Evolutionary conservation across 192 early-diverging fungal genomes (phyloP).

Genomic region (Rhizophagus sp.): DNA sequence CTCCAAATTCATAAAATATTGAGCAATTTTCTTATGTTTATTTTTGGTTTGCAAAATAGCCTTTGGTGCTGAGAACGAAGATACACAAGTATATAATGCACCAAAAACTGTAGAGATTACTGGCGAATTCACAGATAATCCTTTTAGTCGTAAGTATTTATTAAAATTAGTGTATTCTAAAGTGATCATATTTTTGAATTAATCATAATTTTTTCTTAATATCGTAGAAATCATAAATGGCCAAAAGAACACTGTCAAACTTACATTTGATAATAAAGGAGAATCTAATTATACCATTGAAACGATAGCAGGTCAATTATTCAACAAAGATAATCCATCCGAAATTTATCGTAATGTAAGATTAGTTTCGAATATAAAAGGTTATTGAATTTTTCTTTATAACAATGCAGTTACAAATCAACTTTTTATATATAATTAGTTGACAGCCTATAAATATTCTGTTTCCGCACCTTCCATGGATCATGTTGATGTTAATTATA

Average conservation of each 20-base stretch:
- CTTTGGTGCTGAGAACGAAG: not conserved
- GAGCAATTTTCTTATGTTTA: not conserved
- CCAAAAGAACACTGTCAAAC: slow-evolving; percentile 40
- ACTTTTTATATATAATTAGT: slow-evolving; percentile 24
- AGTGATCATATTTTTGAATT: not conserved
- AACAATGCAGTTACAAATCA: not conserved
- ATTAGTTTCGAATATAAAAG: not conserved
- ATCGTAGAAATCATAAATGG: slow-evolving; percentile 47
- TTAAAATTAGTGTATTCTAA: not conserved
- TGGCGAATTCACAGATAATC: slow-evolving; percentile 43
- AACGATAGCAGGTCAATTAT: slow-evolving; percentile 35
- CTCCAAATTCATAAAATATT: not conserved
- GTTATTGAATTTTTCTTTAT: not conserved
- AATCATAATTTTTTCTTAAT: not conserved
- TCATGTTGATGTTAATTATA: slow-evolving; percentile 43
- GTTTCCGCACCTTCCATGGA: slow-evolving; percentile 34
- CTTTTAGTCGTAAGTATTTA: slow-evolving; percentile 41
- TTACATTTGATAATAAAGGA: slow-evolving; percentile 46
- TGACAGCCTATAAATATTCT: slow-evolving; percentile 42
- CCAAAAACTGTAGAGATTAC: slow-evolving; percentile 19
- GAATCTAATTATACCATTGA: slow-evolving; percentile 33
- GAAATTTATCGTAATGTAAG: slow-evolving; percentile 46
- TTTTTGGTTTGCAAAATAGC: not conserved
- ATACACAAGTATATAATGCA: not conserved
- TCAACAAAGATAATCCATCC: slow-evolving; percentile 34